Base-by-base conservation (phyloP, 345 rosid species). In the Aquilaria malaccensis region DNA sequence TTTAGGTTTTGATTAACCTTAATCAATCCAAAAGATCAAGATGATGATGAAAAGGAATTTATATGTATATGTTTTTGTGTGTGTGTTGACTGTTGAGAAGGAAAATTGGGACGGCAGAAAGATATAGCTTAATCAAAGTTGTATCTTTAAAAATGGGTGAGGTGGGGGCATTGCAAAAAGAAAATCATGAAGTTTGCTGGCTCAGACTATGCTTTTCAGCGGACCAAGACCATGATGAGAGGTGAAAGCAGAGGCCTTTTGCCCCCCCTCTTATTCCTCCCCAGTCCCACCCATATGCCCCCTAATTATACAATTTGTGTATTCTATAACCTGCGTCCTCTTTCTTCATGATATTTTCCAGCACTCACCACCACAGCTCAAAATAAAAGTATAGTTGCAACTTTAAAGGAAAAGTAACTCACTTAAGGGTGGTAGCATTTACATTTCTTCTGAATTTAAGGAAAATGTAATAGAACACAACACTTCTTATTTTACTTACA, bases 141-240 rank as follows among this genome's bases (percentile, higher is more conserved):
- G 45, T 56, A n/a, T 22, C 14, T 14, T 13, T 6, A 2, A 64
- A 33, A 9, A 53, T 61, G 55, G 61, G 77, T 72, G 78, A 82
- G 85, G 62, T 76, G 61, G 53, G 46, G 55, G 72, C 73, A 52
- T 67, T 68, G 53, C 50, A 64, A 67, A 45, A 55, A 60, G 47
- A 63, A 50, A 14, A 73, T 79, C 61, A 71, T 77, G 80, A 70
- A 69, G 68, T 55, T 67, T 69, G 64, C 41, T 73, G 65, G 53
- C 67, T 52, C 33, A 22, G 22, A n/a, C 13, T 52, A 7, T 54
- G 15, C 70, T 70, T 58, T 67, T 64, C 32, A 65, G 59, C 66
- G 63, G 58, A 69, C 76, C 67, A 70, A 9, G 31, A 56, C 56
- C 13, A 79, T 82, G 70, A 79, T 75, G 74, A 66, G 45, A 56